These are phyloP conservation scores for Eucalyptus cloeziana DNA, from an alignment of 345 rosid species.

Conservation along the genomic window DNA sequence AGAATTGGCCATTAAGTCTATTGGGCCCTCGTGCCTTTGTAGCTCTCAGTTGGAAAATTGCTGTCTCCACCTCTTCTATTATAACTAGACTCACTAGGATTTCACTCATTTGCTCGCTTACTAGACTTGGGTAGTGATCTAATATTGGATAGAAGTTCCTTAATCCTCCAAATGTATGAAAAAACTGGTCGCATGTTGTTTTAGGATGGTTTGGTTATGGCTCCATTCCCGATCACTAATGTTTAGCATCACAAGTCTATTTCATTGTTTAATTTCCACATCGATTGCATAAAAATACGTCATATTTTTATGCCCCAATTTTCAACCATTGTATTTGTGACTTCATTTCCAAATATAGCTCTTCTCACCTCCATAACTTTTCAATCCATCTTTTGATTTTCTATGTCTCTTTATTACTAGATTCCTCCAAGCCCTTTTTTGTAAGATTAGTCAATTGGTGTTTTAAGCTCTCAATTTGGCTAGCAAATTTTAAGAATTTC, in stretches of 20 bases:
- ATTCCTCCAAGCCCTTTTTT: too few relatives aligned
- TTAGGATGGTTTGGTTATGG: too few relatives aligned
- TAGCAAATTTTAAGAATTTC: too few relatives aligned
- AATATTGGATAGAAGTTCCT: neutral
- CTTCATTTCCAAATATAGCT: neutral
- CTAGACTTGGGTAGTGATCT: too few relatives aligned
- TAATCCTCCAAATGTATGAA: neutral
- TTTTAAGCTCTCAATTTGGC: too few relatives aligned
- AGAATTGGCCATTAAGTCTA: neutral
- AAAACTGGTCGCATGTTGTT: too few relatives aligned
- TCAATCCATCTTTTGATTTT: neutral
- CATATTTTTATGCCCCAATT: neutral
- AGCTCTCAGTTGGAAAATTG: neutral
- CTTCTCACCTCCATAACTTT: neutral
- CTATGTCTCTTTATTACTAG: too few relatives aligned
- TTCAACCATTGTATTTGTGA: neutral
- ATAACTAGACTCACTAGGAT: neutral
- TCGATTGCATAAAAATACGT: neutral
- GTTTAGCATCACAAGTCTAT: too few relatives aligned
- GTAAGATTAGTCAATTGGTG: too few relatives aligned
- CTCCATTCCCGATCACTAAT: too few relatives aligned
- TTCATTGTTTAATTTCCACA: too few relatives aligned
- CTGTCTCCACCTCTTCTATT: neutral
- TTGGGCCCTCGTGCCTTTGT: neutral
- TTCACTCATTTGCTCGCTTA: neutral